Conservation (phyloP, 768 basidiomycete species). For the Pleurotus salmoneostramineus region DNA sequence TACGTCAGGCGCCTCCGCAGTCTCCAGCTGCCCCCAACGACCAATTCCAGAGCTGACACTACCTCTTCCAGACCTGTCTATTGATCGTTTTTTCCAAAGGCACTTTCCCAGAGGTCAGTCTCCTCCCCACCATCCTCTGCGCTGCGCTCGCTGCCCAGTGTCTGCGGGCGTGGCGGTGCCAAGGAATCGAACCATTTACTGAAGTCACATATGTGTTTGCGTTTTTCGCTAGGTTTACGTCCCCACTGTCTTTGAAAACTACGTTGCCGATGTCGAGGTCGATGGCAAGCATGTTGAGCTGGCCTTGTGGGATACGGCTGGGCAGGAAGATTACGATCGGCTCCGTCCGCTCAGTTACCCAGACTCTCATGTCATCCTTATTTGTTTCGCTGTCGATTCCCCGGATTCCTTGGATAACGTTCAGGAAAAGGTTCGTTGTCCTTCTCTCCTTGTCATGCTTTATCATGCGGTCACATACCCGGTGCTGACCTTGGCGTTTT, state of each 20-base stretch:
- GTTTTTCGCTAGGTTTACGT: conserved; percentile 78
- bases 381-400: conserved; percentile 98
- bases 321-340: conserved; percentile 99
- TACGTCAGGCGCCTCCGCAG: conserved; percentile 20
- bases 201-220: not conserved
- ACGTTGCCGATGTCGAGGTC: conserved; percentile 97
- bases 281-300: conserved; percentile 98
- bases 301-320: conserved; percentile 99
- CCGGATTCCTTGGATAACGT: conserved; percentile 99
- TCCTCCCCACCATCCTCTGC: not conserved
- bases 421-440: conserved; percentile 87
- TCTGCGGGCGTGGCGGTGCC: not conserved
- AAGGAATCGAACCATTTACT: not conserved
- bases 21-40: not conserved
- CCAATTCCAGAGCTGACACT: conserved; percentile 15
- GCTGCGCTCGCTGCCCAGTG: not conserved
- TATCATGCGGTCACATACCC: too few relatives aligned
- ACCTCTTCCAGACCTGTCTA: conserved; percentile 67
- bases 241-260: conserved; percentile 99
- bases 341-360: conserved; percentile 97
- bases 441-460: not conserved
- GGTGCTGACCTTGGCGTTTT: too few relatives aligned
- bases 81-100: conserved; percentile 97
- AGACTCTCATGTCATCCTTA: conserved; percentile 99
- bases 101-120: conserved; percentile 87